phyloP scores from a whole-genome alignment of 2,329 filamentous ascomycete genomes.

The Phaeosphaeria sp. region DNA sequence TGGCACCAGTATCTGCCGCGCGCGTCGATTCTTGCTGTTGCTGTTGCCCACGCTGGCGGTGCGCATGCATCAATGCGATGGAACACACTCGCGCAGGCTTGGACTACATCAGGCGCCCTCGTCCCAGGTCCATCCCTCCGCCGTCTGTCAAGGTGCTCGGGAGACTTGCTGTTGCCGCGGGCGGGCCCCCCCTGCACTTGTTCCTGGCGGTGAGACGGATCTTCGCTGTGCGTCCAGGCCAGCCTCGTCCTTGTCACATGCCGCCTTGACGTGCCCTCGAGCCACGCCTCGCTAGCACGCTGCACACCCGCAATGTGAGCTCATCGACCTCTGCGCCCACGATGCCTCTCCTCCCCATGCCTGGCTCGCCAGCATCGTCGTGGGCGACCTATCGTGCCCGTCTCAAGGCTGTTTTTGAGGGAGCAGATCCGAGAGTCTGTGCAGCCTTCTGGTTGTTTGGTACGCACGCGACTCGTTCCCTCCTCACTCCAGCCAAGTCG shows the following conservation, averaged over 20 bases:
- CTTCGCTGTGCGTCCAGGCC: background rate
- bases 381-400: conserved; percentile 77
- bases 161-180: background rate
- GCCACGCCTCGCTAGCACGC: background rate
- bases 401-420: conserved; percentile 67
- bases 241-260: conserved; percentile 5
- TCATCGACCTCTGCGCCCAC: conserved; percentile 5
- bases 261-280: conserved; percentile 12
- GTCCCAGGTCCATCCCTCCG: background rate
- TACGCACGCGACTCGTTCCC: conserved; percentile 46
- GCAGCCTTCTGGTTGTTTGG: conserved; percentile 94
- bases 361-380: conserved; percentile 66
- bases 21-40: background rate
- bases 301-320: conserved; percentile 12
- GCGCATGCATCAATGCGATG: background rate
- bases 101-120: background rate
- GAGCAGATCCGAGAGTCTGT: conserved; percentile 73
- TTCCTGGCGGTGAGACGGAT: conserved; percentile 7
- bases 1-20: background rate
- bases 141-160: background rate
- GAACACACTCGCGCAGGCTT: background rate
- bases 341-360: conserved; percentile 59
- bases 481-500: background rate
- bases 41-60: background rate
- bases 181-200: conserved; percentile 1